Percentiles rank a stretch among this genome's conserved stretches.
phyloP scores from a whole-genome alignment of 495 filamentous ascomycete species.

The Daldinia decipiens region DNA sequence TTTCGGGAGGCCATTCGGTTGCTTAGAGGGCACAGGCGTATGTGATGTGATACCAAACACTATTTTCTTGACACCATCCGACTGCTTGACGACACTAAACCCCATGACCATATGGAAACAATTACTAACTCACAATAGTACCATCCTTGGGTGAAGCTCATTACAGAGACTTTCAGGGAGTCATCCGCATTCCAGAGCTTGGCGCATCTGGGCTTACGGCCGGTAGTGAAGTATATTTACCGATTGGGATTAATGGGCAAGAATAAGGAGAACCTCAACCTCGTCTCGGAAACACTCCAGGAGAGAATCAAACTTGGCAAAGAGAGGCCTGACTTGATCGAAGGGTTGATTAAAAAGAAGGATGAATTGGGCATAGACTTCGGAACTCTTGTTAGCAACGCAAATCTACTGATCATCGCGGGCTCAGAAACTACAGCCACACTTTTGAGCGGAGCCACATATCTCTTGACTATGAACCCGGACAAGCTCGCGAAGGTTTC shows the following conservation, averaged over 20 bases:
- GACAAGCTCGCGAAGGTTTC: slow-evolving; percentile 53
- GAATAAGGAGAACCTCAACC: slow-evolving; percentile 37
- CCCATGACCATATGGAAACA: background rate
- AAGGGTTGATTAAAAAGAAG: slow-evolving; percentile 52
- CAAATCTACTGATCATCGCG: slow-evolving; percentile 50
- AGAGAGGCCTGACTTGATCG: slow-evolving; percentile 52
- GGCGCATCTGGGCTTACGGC: slow-evolving; percentile 31
- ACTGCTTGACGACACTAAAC: no score
- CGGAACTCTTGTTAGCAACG: slow-evolving; percentile 27
- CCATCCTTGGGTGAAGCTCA: slow-evolving; percentile 57
- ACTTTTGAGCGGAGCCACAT: slow-evolving; percentile 56
- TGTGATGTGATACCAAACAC: slow-evolving; percentile 45
- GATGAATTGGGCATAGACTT: slow-evolving; percentile 46
- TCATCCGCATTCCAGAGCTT: slow-evolving; percentile 39
- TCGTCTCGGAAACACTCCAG: slow-evolving; percentile 46
- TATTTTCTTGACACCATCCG: background rate
- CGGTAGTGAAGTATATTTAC: slow-evolving; percentile 6
- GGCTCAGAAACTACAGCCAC: slow-evolving; percentile 66
- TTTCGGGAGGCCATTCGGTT: slow-evolving; percentile 62
- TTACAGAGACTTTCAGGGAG: slow-evolving; percentile 49
- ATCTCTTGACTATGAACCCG: slow-evolving; percentile 56
- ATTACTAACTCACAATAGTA: slow-evolving; percentile 23
- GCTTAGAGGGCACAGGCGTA: slow-evolving; percentile 54
- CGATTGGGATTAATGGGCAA: background rate
- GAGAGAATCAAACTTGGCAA: slow-evolving; percentile 47